Base-by-base conservation (phyloP, 1,284 basidiomycete genomes). In the Malassezia obtusa region DNA sequence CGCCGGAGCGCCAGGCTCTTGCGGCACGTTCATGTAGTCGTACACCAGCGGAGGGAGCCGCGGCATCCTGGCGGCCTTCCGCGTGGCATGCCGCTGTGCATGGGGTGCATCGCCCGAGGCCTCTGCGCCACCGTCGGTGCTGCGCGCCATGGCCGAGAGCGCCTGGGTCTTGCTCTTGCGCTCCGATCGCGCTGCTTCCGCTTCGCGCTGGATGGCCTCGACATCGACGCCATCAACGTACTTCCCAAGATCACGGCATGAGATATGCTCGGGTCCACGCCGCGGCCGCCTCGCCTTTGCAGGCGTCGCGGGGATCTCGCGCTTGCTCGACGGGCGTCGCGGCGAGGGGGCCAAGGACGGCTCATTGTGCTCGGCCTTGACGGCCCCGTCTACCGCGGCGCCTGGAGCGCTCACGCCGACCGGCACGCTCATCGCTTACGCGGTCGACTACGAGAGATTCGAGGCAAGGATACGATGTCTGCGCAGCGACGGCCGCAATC, bases 121-220 rank as follows among this genome's bases (percentile, higher is more conserved):
- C 8, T 43, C 40, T 15, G 40, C 25, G 40, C 15, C 2, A 11
- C n/a, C 33, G 1, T 14, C 36, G 14, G 22, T 12, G 25, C 25
- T 35, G 1, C 25, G n/a, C 6, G 28, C 35, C 46, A 50, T 33
- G n/a, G 52, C 52, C 3, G 38, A 41, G 10, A 49, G 47, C 22
- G 53, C 48, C 10, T 50, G 48, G 4, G 48, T 43, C 41, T 56
- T 50, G 49, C 53, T 50, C 22, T 45, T 37, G 24, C 53, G 35
- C 49, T 39, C 41, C 11, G 33, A 22, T 11, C 52, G 35, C 14
- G 19, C 28, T 17, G 50, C 28, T 6, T 26, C 41, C n/a, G 9
- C 25, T 12, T 28, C 37, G 33, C 26, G 22, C 17, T 30, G 12
- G 14, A 24, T 12, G 11, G 22, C 25, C 31, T 36, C 36, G 3